phyloP scores from a whole-genome alignment of 768 basidiomycete genomes.

The Boletus reticuloceps region DNA sequence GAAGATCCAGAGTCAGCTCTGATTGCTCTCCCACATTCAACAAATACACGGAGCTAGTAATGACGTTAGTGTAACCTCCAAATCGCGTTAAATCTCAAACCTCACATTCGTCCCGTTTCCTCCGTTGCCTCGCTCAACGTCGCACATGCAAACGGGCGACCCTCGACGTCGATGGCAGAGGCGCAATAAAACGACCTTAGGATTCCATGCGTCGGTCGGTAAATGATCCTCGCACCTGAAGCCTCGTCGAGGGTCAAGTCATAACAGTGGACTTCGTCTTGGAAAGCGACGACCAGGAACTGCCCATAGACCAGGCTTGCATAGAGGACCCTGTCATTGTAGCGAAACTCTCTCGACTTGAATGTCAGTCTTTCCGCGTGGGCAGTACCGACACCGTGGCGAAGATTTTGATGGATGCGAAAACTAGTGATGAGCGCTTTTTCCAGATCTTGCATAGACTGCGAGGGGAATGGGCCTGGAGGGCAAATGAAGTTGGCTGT shows the following conservation, averaged over 20 bases:
- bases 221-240: slow-evolving; percentile 5
- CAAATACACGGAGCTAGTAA: slow-evolving; percentile 6
- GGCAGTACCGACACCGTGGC: neutral
- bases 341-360: slow-evolving; percentile 6
- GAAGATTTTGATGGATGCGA: slow-evolving; percentile 8
- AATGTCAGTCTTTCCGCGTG: neutral
- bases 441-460: slow-evolving; percentile 17
- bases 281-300: slow-evolving; percentile 13
- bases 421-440: slow-evolving; percentile 5
- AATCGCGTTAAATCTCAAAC: neutral
- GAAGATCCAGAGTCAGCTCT: slow-evolving; percentile 7
- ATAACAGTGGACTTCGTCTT: slow-evolving; percentile 15
- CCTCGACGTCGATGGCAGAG: slow-evolving; percentile 12
- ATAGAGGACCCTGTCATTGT: neutral
- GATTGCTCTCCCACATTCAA: neutral
- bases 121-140: slow-evolving; percentile 1
- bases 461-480: slow-evolving; percentile 17
- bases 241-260: slow-evolving; percentile 4
- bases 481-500: slow-evolving; percentile 9
- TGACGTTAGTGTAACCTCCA: neutral
- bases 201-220: neutral
- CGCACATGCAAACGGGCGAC: slow-evolving; percentile 15
- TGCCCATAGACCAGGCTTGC: slow-evolving; percentile 13
- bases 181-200: slow-evolving; percentile 6
- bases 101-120: slow-evolving; percentile 3